Conservation (phyloP, 371 early-diverging fungal genomes). For the Mucor sp. region DNA sequence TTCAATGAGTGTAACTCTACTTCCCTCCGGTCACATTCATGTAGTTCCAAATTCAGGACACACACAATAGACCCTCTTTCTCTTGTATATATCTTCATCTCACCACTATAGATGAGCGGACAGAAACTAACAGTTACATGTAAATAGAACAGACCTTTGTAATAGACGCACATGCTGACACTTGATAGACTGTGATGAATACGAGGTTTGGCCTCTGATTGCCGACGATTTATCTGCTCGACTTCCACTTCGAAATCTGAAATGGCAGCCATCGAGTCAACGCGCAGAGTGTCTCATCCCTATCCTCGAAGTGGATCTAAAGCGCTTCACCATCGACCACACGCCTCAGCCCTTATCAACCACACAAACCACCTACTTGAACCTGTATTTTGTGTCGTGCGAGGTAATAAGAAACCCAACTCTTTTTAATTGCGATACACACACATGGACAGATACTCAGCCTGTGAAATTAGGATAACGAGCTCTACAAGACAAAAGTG, state of each 20-base stretch:
- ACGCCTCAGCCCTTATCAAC: constrained; percentile 58
- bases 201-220: constrained; percentile 76
- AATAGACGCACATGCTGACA: neutral
- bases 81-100: neutral
- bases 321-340: constrained; percentile 59
- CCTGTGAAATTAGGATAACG: constrained; percentile 68
- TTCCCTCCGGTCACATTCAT: neutral
- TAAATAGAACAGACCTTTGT: constrained; percentile 8
- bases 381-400: constrained; percentile 82
- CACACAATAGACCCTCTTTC: neutral
- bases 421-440: neutral
- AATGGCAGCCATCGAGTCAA: constrained; percentile 81
- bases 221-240: constrained; percentile 69
- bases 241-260: constrained; percentile 82
- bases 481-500: constrained; percentile 77
- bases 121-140: constrained; percentile 32
- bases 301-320: constrained; percentile 71
- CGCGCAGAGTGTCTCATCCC: constrained; percentile 62
- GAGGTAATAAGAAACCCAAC: constrained; percentile 53
- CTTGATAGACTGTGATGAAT: constrained; percentile 72
- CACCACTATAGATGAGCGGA: constrained; percentile 20
- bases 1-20: neutral
- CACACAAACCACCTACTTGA: constrained; percentile 70
- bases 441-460: neutral
- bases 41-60: neutral